Evolutionary conservation across 1,284 basidiomycete species (phyloP).

Genomic region (Cryptococcus sp.): DNA sequence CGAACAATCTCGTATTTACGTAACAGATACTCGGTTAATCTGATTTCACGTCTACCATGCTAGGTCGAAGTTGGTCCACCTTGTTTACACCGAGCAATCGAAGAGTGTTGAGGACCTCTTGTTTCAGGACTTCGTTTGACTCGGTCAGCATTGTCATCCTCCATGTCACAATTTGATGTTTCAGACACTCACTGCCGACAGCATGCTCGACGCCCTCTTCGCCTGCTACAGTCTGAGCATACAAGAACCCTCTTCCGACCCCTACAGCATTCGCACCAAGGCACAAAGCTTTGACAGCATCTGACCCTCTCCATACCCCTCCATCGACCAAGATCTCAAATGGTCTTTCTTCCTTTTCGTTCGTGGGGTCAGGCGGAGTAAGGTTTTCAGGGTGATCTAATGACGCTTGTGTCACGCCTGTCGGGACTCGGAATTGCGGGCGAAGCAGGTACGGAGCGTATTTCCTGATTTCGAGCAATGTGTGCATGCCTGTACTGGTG

Average conservation of each 20-base stretch:
- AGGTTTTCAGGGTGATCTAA: conserved; percentile 75
- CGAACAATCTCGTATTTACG: too few relatives aligned
- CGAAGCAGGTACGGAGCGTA: conserved; percentile 45
- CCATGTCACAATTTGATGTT: too few relatives aligned
- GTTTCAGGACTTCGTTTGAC: too few relatives aligned
- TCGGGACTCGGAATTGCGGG: conserved; percentile 40
- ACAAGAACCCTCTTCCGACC: conserved; percentile 85
- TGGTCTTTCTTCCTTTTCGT: conserved; percentile 13
- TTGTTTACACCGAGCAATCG: conserved; percentile 71
- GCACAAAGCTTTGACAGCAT: conserved; percentile 87
- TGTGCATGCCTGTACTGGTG: conserved; percentile 70
- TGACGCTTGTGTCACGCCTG: conserved; percentile 28
- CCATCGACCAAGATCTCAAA: conserved; percentile 83
- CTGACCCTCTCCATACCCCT: conserved; percentile 81
- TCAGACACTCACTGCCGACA: conserved; percentile 55
- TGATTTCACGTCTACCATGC: conserved; percentile 44
- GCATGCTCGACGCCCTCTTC: conserved; percentile 75
- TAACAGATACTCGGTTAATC: too few relatives aligned
- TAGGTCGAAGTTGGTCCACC: conserved; percentile 55
- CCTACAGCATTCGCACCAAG: conserved; percentile 88
- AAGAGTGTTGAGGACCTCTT: conserved; percentile 70
- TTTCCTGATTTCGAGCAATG: conserved; percentile 68
- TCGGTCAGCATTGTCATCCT: too few relatives aligned
- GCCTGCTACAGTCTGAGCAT: conserved; percentile 80
- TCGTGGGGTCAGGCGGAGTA: conserved; percentile 24